Percentiles rank a stretch among this genome's conserved stretches.
These are phyloP conservation scores for Eimeria praecox DNA, from an alignment of 169 alveolate species.

Conservation along the genomic window DNA sequence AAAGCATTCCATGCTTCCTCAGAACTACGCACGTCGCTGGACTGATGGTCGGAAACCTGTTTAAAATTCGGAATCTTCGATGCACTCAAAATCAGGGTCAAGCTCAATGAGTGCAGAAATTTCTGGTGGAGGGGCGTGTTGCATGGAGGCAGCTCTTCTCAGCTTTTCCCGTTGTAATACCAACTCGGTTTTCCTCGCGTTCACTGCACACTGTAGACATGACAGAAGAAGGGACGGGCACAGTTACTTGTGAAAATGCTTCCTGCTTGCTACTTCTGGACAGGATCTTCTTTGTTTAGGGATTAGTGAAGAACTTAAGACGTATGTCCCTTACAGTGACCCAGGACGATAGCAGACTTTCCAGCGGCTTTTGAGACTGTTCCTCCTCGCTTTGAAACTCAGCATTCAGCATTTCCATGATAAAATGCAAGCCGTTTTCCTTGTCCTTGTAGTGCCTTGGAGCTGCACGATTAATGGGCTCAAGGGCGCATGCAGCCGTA, in stretches of 20 bases:
- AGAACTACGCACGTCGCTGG: background rate
- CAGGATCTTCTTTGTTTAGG: background rate
- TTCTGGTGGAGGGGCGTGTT: background rate
- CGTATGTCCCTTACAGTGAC: background rate
- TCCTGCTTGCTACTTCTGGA: too few relatives aligned
- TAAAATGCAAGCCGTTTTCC: slow-evolving; percentile 1
- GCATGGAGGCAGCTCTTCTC: background rate
- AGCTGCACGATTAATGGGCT: background rate
- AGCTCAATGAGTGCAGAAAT: background rate
- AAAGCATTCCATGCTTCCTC: background rate
- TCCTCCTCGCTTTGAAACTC: background rate
- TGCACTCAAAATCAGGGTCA: slow-evolving; percentile 29
- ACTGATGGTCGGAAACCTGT: background rate
- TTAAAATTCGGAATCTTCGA: background rate
- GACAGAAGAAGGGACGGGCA: background rate
- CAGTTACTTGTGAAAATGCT: background rate
- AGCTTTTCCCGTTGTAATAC: slow-evolving; percentile 24
- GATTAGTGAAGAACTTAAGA: background rate
- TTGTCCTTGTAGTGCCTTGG: slow-evolving; percentile 55
- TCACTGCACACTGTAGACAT: background rate
- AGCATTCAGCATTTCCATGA: background rate
- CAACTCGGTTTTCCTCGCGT: background rate
- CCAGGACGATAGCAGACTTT: slow-evolving; percentile 2
- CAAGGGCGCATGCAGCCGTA: too few relatives aligned
- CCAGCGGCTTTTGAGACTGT: background rate